Evolutionary conservation across 306 rosid species (phyloP).

Genomic region (Rubus parviflorus): DNA sequence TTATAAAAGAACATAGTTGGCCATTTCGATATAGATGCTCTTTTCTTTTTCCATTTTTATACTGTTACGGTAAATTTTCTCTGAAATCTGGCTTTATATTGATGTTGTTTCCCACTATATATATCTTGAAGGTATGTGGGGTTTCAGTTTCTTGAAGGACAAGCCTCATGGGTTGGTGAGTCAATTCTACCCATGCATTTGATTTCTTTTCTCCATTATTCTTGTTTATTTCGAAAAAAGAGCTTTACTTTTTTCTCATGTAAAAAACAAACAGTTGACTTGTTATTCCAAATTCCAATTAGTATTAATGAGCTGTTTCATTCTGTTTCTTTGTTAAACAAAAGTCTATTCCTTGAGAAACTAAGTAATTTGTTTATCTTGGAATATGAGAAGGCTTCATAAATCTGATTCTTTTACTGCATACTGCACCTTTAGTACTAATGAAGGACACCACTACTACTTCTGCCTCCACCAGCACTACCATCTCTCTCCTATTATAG

Average conservation of each 20-base stretch:
- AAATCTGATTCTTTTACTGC: constrained; percentile 1
- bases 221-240: constrained; percentile 8
- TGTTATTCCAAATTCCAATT: background rate
- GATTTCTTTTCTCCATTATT: constrained; percentile 15
- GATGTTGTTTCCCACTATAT: constrained; percentile 16
- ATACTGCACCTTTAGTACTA: background rate
- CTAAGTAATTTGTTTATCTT: background rate
- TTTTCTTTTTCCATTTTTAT: background rate
- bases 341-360: background rate
- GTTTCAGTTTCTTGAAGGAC: constrained; percentile 69
- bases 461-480: background rate
- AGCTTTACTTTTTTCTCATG: background rate
- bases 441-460: background rate
- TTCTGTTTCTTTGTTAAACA: background rate
- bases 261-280: background rate
- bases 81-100: constrained; percentile 19
- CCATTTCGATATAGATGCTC: background rate
- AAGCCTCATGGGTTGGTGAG: constrained; percentile 42
- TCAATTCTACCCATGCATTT: constrained; percentile 54
- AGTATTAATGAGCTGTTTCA: background rate
- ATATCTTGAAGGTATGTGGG: constrained; percentile 69
- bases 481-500: background rate
- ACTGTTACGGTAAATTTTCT: constrained; percentile 2
- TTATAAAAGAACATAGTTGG: background rate
- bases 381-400: background rate